These are phyloP conservation scores for Leptographium flavum DNA, from an alignment of 2,329 filamentous ascomycete genomes.

Conservation along the genomic window DNA sequence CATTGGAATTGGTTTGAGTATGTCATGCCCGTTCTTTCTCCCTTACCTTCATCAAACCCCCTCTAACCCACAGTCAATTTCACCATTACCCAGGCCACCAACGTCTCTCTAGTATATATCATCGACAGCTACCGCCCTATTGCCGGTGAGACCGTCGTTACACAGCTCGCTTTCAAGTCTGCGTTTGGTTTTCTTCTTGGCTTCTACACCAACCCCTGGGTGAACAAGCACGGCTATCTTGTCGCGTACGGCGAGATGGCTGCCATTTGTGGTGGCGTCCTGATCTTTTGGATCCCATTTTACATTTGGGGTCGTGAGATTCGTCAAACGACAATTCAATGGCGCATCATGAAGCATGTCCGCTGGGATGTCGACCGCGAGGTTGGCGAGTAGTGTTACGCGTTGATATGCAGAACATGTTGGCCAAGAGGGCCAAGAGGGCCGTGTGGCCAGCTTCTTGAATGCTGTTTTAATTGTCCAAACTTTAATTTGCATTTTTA, in stretches of 20 bases:
- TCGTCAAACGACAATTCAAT: slow-evolving; percentile 31
- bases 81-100: slow-evolving; percentile 23
- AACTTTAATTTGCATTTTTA: no score
- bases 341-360: slow-evolving; percentile 28
- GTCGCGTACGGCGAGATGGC: slow-evolving; percentile 43
- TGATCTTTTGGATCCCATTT: slow-evolving; percentile 33
- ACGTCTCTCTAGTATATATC: slow-evolving; percentile 18
- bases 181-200: slow-evolving; percentile 41
- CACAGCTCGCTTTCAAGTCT: slow-evolving; percentile 39
- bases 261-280: slow-evolving; percentile 31
- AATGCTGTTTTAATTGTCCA: no score
- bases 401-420: no score
- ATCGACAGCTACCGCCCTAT: slow-evolving; percentile 44
- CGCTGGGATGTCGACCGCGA: slow-evolving; percentile 39
- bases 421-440: no score
- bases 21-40: not conserved
- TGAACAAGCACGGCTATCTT: slow-evolving; percentile 32
- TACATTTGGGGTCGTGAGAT: slow-evolving; percentile 37
- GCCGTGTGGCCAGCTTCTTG: no score
- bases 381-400: slow-evolving; percentile 41
- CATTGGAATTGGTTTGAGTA: slow-evolving; percentile 36
- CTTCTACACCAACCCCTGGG: slow-evolving; percentile 48
- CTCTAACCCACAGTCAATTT: slow-evolving; percentile 30
- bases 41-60: not conserved
- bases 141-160: slow-evolving; percentile 38